phyloP scores from a whole-genome alignment of 805 yeast genomes.

The Pichia gijzeniarum region DNA sequence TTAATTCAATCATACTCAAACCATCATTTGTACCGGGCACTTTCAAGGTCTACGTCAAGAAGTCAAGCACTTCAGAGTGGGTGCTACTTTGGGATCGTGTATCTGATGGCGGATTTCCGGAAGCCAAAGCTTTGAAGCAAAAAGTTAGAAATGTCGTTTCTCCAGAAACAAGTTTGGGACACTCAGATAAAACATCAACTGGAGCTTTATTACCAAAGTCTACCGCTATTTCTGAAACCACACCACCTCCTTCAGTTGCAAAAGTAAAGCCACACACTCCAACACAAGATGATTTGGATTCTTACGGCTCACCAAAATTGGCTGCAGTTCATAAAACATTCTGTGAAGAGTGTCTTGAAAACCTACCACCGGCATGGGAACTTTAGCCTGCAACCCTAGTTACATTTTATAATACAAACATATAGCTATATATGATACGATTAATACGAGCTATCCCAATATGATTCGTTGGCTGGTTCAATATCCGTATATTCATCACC shows the following conservation, averaged over 20 bases:
- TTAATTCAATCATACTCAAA: constrained; percentile 47
- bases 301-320: constrained; percentile 10
- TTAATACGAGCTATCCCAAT: not conserved
- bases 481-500: constrained; percentile 5
- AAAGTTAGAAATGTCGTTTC: constrained; percentile 52
- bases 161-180: constrained; percentile 55
- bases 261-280: constrained; percentile 1
- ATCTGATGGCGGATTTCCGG: constrained; percentile 73
- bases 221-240: not conserved
- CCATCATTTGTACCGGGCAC: constrained; percentile 46
- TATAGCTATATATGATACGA: not conserved
- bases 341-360: constrained; percentile 26
- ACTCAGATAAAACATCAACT: constrained; percentile 41
- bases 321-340: constrained; percentile 13
- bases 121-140: constrained; percentile 70
- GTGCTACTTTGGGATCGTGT: constrained; percentile 56
- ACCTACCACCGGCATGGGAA: constrained; percentile 27
- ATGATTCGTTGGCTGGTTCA: not conserved
- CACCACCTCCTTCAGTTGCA: not conserved
- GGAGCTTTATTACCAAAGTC: constrained; percentile 1
- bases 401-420: not conserved
- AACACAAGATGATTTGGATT: not conserved
- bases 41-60: constrained; percentile 51
- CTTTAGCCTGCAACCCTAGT: constrained; percentile 13
- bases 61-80: constrained; percentile 22